These are phyloP conservation scores for Cydonia oblonga DNA, from an alignment of 331 rosid genomes.

Conservation along the genomic window DNA sequence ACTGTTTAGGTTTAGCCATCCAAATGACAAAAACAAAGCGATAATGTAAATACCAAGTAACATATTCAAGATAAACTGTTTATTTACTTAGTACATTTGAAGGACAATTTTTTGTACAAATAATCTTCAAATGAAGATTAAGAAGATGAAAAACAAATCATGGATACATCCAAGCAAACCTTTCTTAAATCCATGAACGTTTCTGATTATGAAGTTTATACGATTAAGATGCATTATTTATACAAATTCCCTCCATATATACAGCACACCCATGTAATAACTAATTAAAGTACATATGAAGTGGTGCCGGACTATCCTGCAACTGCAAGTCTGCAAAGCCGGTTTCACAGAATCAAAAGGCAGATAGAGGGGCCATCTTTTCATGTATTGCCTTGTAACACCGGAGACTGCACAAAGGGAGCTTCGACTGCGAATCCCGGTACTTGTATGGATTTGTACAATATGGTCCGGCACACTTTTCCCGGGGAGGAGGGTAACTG, in stretches of 20 bases:
- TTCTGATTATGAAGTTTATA: too few relatives aligned
- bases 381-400: constrained; percentile 51
- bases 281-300: not conserved
- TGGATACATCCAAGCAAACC: too few relatives aligned
- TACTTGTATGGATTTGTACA: constrained; percentile 55
- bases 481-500: constrained; percentile 71
- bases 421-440: constrained; percentile 56
- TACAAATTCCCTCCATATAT: not conserved
- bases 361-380: constrained; percentile 20
- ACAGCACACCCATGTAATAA: not conserved
- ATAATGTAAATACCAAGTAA: too few relatives aligned
- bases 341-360: constrained; percentile 13
- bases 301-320: not conserved
- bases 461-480: constrained; percentile 52
- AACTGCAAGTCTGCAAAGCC: not conserved
- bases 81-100: too few relatives aligned
- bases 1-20: too few relatives aligned
- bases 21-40: too few relatives aligned
- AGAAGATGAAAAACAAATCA: too few relatives aligned
- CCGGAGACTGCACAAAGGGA: constrained; percentile 56
- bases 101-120: too few relatives aligned
- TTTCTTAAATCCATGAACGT: too few relatives aligned
- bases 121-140: too few relatives aligned
- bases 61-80: too few relatives aligned
- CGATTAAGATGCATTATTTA: not conserved